phyloP scores from a whole-genome alignment of 75 land plant species.

The Pinus taeda region DNA sequence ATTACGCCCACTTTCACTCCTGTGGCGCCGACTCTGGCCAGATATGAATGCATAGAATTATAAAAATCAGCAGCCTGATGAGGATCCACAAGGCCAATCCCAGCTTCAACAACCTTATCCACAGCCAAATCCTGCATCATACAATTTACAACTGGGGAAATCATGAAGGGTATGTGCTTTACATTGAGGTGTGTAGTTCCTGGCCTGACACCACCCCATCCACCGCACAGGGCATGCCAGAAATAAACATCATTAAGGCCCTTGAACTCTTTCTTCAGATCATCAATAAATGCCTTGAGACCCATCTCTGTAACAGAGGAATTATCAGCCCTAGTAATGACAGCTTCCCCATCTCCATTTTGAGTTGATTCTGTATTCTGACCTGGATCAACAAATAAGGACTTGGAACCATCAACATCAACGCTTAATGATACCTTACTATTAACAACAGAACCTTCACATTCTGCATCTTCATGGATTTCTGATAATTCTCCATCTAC shows the following conservation, averaged over 20 bases:
- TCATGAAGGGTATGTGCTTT: constrained; percentile 14
- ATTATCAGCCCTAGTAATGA: background rate
- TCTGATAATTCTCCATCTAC: too few species aligned
- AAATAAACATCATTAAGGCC: constrained; percentile 30
- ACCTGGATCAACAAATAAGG: constrained; percentile 11
- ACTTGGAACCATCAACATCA: background rate
- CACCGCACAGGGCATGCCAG: constrained; percentile 57
- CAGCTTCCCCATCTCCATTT: constrained; percentile 9
- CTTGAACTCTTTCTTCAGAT: constrained; percentile 18
- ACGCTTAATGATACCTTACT: background rate
- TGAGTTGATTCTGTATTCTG: constrained; percentile 17
- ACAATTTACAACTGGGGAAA: constrained; percentile 31
- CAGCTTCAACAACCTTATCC: constrained; percentile 38
- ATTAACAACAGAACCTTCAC: background rate
- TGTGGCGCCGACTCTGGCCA: constrained; percentile 39
- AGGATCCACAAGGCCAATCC: constrained; percentile 52
- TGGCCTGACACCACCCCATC: constrained; percentile 61
- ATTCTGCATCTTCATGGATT: too few species aligned
- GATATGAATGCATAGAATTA: constrained; percentile 47
- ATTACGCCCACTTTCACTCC: constrained; percentile 73
- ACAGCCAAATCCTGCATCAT: constrained; percentile 59
- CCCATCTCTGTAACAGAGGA: constrained; percentile 18
- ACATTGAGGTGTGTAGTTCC: constrained; percentile 37
- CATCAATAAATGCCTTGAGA: constrained; percentile 20
- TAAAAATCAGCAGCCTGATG: constrained; percentile 33